Evolutionary conservation across 2,329 filamentous ascomycete species (phyloP), one percentile per base, ranked within the genome.

Genomic region (Talaromyces sp.): DNA sequence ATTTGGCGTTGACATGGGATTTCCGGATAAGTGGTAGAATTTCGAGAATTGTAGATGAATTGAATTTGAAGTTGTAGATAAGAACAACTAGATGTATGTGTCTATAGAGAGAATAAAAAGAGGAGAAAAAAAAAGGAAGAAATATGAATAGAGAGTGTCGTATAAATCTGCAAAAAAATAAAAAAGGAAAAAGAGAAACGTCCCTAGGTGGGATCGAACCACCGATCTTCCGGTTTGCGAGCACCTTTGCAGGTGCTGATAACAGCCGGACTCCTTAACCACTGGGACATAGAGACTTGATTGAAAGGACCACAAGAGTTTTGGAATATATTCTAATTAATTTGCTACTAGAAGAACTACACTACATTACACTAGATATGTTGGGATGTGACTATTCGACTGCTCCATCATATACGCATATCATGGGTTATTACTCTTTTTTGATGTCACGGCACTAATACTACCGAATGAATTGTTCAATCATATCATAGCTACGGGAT

Each of bases 1-100:
- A 0, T 89, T 89, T 66, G 84, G 84, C 2, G 73, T 87, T 51
- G 78, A 86, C 66, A 86, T 89, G 70, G 86, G 86, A 1, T 89
- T 89, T 76, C 86, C 85, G n/a, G 87, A 89, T 69, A 87, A 87
- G 45, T 59, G 57, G 57, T 59, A 37, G 25, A 25, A 22, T 17
- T 28, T 21, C 17, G n/a, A 5, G 48, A 36, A 9, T 31, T 17
- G 43, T 7, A 2, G 43, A 4, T 35, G 6, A 13, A 9, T 19
- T 33, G 33, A 11, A 51, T 36, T 22, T 19, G 9, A 7, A 33
- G 28, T 33, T 28, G 28, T 37, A 51, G 48, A 51, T 15, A 35
- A 1, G 13, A 8, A n/a, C 31, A 46, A 33, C 1, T 33, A 17
- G 6, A 39, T 15, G 36, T 5, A 39, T 13, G n/a, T 17, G 25